These are phyloP conservation scores for Aspergillus quadricinctus DNA, from an alignment of 2,329 filamentous ascomycete species.

Conservation along the genomic window DNA sequence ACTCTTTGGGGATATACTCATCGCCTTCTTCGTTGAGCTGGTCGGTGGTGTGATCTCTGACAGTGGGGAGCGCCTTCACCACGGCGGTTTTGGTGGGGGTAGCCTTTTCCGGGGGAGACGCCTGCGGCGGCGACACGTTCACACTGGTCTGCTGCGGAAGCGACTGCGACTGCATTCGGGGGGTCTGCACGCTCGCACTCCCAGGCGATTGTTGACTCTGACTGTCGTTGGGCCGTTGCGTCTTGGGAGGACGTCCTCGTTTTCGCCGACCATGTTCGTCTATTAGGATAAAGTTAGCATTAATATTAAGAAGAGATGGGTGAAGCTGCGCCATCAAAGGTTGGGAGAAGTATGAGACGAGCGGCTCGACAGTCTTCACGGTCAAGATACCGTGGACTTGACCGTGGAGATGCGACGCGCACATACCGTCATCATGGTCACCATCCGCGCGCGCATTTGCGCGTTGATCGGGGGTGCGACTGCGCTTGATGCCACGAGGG, in stretches of 20 bases:
- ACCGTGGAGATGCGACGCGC: conserved; percentile 22
- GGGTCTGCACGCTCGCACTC: conserved; percentile 34
- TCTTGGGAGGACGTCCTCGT: conserved; percentile 48
- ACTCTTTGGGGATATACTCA: conserved; percentile 91
- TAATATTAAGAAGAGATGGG: neutral
- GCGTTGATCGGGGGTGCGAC: conserved; percentile 68
- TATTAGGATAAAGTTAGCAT: conserved; percentile 19
- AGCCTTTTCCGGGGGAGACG: conserved; percentile 64
- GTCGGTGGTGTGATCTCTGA: conserved; percentile 94
- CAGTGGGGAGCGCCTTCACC: conserved; percentile 90
- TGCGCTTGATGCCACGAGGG: conserved; percentile 71
- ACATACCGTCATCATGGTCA: conserved; percentile 72
- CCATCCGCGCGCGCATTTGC: conserved; percentile 54
- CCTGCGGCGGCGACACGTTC: conserved; percentile 52
- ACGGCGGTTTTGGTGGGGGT: conserved; percentile 74
- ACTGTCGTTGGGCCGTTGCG: conserved; percentile 35
- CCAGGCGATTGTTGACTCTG: conserved; percentile 30
- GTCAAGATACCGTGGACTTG: no score
- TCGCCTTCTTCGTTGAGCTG: conserved; percentile 85
- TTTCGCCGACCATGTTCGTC: conserved; percentile 46
- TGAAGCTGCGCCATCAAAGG: no score
- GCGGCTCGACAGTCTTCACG: conserved; percentile 9
- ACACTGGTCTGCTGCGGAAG: conserved; percentile 28
- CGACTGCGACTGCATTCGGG: conserved; percentile 37
- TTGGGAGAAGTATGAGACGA: conserved; percentile 13